Conservation (phyloP, 1,139 yeast genomes). For the Scheffersomyces insectosa region DNA sequence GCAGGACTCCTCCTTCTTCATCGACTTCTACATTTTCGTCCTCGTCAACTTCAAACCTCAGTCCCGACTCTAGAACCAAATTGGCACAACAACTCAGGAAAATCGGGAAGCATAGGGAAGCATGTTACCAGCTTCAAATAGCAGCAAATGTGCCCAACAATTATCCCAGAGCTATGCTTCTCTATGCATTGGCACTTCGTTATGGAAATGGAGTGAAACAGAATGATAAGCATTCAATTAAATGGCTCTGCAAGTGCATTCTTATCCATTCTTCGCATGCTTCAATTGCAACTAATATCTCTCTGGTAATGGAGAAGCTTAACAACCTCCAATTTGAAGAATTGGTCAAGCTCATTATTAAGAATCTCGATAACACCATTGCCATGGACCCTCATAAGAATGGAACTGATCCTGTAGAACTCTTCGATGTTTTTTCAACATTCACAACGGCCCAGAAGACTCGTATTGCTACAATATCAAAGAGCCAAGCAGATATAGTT, state of each 20-base stretch:
- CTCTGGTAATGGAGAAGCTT: slow-evolving; percentile 22
- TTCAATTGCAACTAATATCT: slow-evolving; percentile 4
- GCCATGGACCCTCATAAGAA: slow-evolving; percentile 20
- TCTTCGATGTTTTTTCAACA: slow-evolving; percentile 27
- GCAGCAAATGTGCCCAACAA: slow-evolving; percentile 61
- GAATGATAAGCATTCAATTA: slow-evolving; percentile 56
- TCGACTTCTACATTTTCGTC: background rate
- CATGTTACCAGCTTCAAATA: slow-evolving; percentile 66
- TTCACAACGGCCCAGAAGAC: slow-evolving; percentile 27
- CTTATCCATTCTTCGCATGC: slow-evolving; percentile 15
- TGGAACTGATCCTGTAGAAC: slow-evolving; percentile 27
- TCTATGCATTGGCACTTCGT: slow-evolving; percentile 69
- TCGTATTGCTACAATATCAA: slow-evolving; percentile 27
- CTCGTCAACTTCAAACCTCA: slow-evolving; percentile 13
- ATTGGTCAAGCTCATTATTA: slow-evolving; percentile 28
- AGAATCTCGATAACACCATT: slow-evolving; percentile 18
- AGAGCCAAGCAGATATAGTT: slow-evolving; percentile 29
- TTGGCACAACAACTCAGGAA: slow-evolving; percentile 57
- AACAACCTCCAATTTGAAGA: slow-evolving; percentile 31
- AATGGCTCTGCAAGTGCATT: slow-evolving; percentile 56
- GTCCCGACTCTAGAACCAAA: slow-evolving; percentile 48
- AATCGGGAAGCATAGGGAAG: slow-evolving; percentile 64
- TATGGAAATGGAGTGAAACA: slow-evolving; percentile 71
- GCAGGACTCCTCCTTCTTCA: background rate
- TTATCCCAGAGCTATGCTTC: slow-evolving; percentile 62